These are phyloP conservation scores for Taphrina betulina DNA, from an alignment of 1,139 yeast species.

Conservation along the genomic window DNA sequence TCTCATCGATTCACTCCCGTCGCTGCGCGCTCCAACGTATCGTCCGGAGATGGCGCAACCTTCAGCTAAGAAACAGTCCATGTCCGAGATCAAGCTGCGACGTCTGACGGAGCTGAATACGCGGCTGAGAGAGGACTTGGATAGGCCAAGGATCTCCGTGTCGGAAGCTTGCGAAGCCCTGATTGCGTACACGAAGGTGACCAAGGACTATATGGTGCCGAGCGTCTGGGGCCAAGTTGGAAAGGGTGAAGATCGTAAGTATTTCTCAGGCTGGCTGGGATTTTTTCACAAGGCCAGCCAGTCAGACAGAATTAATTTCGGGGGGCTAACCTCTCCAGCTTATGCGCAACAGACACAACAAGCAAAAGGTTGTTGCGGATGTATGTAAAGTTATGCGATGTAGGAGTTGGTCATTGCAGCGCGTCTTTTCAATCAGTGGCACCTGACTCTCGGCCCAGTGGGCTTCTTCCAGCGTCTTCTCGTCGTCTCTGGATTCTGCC, in stretches of 20 bases:
- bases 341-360: conserved; percentile 12
- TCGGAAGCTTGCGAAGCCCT: conserved; percentile 39
- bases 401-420: too few relatives aligned
- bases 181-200: conserved; percentile 36
- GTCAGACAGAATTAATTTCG: background rate
- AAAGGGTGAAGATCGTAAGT: conserved; percentile 37
- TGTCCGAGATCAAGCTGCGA: conserved; percentile 37
- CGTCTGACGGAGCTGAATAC: conserved; percentile 37
- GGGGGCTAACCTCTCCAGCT: background rate
- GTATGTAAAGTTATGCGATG: conserved; percentile 13
- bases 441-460: too few relatives aligned
- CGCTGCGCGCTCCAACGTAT: background rate
- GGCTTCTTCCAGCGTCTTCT: too few relatives aligned
- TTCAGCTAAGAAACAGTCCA: conserved; percentile 35
- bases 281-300: background rate
- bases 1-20: too few relatives aligned
- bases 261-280: background rate
- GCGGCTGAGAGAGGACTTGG: conserved; percentile 37
- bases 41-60: conserved; percentile 16
- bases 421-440: too few relatives aligned
- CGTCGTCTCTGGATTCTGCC: too few relatives aligned
- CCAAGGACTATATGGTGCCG: conserved; percentile 39
- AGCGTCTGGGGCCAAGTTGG: conserved; percentile 38
- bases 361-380: conserved; percentile 14
- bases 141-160: conserved; percentile 37